Evolutionary conservation across 495 filamentous ascomycete genomes (phyloP), one percentile per base, ranked within the genome.

Genomic region (Lophiostoma macrostomum): DNA sequence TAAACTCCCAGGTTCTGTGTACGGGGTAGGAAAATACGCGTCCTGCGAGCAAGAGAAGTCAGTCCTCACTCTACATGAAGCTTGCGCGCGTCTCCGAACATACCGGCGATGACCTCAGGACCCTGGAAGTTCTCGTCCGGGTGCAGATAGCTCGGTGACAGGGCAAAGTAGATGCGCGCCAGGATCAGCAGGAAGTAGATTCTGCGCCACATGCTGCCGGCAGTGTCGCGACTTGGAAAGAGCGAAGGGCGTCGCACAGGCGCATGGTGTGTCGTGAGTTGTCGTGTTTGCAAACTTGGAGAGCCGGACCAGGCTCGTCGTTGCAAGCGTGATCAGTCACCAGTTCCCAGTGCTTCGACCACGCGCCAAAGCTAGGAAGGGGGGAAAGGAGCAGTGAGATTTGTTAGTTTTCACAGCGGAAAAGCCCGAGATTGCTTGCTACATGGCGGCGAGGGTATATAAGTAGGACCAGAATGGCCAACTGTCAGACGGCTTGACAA

Each of bases 121-220:
- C 93, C 93, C 66, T 98, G 93, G 66, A 98, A 98, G 71, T 96
- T 89, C 76, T 98, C 93, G 72, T 98, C 93, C 2, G 93, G 93
- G 69, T 98, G 93, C 25, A 98, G 80, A 70, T 98, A 98, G 74
- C 91, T 96, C 37, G 93, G 88, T 39, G 85, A 90, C 27, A 96
- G 76, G 36, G 93, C 91, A 63, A 96, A 94, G 76, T 94, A 97
- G 54, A 96, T 78, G 64, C 94, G 86, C 59, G 96, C 84, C 54
- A 89, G 70, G 51, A 95, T 69, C 51, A 98, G 75, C 31, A 95
- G 71, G 60, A 97, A 73, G 70, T 96, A 95, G 44, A 83, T 81
- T 73, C 90, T 83, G 75, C 90, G 80, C 91, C 89, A 95, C 93
- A 96, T 96, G 38, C 31, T 38, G 43, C 18, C 42, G 6, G 41